These are phyloP conservation scores for Metschnikowia bowlesiae DNA, from an alignment of 805 yeast species.

Conservation along the genomic window DNA sequence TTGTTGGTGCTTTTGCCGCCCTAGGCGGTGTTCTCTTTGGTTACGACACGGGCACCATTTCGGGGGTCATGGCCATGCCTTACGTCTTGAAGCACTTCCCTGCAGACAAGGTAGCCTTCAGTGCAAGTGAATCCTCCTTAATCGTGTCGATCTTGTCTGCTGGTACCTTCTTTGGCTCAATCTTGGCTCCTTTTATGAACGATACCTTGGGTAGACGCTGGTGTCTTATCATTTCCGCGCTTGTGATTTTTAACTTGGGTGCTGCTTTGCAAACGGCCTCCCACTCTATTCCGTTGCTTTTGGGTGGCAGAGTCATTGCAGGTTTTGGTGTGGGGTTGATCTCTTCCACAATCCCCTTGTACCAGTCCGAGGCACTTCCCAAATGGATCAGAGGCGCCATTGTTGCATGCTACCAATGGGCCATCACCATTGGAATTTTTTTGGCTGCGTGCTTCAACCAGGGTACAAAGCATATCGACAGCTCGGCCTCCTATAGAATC, in stretches of 20 bases:
- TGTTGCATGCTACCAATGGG: slow-evolving; percentile 38
- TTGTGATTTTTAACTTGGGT: slow-evolving; percentile 34
- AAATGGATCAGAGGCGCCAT: slow-evolving; percentile 43
- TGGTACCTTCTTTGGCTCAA: slow-evolving; percentile 41
- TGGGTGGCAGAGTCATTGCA: slow-evolving; percentile 37
- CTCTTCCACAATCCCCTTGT: slow-evolving; percentile 38
- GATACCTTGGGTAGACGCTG: slow-evolving; percentile 39
- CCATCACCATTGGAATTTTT: slow-evolving; percentile 36
- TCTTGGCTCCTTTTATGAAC: slow-evolving; percentile 33
- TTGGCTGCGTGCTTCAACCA: slow-evolving; percentile 37
- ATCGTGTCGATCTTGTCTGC: slow-evolving; percentile 33
- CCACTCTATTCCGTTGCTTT: slow-evolving; percentile 30
- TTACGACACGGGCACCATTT: slow-evolving; percentile 41
- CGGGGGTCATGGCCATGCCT: slow-evolving; percentile 40
- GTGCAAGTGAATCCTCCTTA: slow-evolving; percentile 22
- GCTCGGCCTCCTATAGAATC: slow-evolving; percentile 38
- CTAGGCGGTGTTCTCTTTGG: slow-evolving; percentile 41
- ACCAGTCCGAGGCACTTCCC: slow-evolving; percentile 39
- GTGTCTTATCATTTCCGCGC: slow-evolving; percentile 32
- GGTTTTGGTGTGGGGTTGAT: slow-evolving; percentile 42
- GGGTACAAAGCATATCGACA: slow-evolving; percentile 29
- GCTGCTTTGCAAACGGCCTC: slow-evolving; percentile 37
- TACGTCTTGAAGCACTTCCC: slow-evolving; percentile 31
- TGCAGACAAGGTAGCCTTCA: slow-evolving; percentile 13
- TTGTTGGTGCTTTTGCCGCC: slow-evolving; percentile 39